phyloP scores from a whole-genome alignment of 2,329 filamentous ascomycete species.

The Cadophora sp. region DNA sequence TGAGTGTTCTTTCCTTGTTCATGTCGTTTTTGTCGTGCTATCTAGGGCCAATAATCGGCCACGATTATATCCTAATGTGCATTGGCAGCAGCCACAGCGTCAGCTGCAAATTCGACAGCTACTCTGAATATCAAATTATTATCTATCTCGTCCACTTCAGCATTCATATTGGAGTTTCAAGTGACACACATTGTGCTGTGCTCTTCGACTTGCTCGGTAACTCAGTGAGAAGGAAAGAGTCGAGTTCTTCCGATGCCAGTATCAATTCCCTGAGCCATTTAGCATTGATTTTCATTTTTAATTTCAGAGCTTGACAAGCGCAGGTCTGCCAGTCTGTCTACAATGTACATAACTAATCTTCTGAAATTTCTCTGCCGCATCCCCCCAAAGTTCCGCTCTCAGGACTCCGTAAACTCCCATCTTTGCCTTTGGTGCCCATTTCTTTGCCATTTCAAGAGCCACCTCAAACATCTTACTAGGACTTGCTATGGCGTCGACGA shows the following conservation, averaged over 20 bases:
- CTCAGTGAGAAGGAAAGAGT: neutral
- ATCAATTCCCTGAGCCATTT: too few relatives aligned
- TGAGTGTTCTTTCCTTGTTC: too few relatives aligned
- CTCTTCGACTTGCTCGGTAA: neutral
- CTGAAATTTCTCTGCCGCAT: neutral
- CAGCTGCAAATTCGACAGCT: too few relatives aligned
- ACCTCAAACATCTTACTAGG: neutral
- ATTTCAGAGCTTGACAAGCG: neutral
- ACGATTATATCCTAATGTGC: too few relatives aligned
- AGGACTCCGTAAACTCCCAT: slow-evolving; percentile 4
- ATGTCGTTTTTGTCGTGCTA: too few relatives aligned
- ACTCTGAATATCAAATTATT: too few relatives aligned
- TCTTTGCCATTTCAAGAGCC: slow-evolving; percentile 1
- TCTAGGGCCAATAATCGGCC: neutral
- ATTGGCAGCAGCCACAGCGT: too few relatives aligned
- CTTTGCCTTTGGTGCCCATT: slow-evolving; percentile 4
- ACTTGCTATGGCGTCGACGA: neutral
- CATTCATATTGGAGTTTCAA: too few relatives aligned
- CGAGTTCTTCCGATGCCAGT: too few relatives aligned
- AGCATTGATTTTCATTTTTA: too few relatives aligned
- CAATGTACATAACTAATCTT: neutral
- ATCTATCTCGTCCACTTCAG: too few relatives aligned
- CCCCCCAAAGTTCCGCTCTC: slow-evolving; percentile 1
- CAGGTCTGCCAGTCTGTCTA: neutral
- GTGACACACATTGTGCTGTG: too few relatives aligned